phyloP scores from a whole-genome alignment of 2,329 filamentous ascomycete genomes.

The Alternaria incomplexa region DNA sequence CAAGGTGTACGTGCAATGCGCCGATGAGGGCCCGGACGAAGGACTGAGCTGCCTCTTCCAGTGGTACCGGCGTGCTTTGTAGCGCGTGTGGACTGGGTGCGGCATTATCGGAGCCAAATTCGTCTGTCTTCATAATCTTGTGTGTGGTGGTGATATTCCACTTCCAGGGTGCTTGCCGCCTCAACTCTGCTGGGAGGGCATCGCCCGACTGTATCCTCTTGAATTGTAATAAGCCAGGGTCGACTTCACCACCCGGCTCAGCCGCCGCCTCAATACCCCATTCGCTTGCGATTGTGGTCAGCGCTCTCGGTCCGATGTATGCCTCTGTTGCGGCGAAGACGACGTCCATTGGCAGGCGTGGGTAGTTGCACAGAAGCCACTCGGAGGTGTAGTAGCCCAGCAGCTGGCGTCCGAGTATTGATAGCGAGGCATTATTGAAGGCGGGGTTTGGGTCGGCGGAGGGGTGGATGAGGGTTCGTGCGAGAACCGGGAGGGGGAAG shows the following conservation, averaged over 20 bases:
- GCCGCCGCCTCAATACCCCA: conserved; percentile 94
- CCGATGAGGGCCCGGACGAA: conserved; percentile 87
- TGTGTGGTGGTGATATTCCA: conserved; percentile 61
- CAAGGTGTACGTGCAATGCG: conserved; percentile 83
- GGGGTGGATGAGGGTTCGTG: conserved; percentile 81
- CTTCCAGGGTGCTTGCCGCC: conserved; percentile 37
- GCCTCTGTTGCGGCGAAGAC: conserved; percentile 85
- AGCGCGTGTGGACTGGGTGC: conserved; percentile 32
- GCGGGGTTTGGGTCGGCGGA: conserved; percentile 79
- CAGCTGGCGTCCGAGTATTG: conserved; percentile 80
- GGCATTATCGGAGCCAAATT: conserved; percentile 73
- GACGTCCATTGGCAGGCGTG: conserved; percentile 87
- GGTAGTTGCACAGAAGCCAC: conserved; percentile 85
- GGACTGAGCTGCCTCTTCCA: conserved; percentile 69
- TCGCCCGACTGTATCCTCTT: conserved; percentile 50
- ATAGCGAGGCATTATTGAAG: conserved; percentile 89
- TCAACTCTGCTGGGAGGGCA: conserved; percentile 31
- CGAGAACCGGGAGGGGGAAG: conserved; percentile 84
- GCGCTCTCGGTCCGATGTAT: conserved; percentile 76
- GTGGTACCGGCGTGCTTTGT: conserved; percentile 38
- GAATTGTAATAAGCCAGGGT: conserved; percentile 89
- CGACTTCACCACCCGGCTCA: conserved; percentile 86
- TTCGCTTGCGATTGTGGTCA: conserved; percentile 75
- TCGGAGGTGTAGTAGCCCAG: conserved; percentile 90
- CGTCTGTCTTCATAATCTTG: conserved; percentile 80